phyloP scores from a whole-genome alignment of 1,284 basidiomycete genomes.

The Waitea zeae region DNA sequence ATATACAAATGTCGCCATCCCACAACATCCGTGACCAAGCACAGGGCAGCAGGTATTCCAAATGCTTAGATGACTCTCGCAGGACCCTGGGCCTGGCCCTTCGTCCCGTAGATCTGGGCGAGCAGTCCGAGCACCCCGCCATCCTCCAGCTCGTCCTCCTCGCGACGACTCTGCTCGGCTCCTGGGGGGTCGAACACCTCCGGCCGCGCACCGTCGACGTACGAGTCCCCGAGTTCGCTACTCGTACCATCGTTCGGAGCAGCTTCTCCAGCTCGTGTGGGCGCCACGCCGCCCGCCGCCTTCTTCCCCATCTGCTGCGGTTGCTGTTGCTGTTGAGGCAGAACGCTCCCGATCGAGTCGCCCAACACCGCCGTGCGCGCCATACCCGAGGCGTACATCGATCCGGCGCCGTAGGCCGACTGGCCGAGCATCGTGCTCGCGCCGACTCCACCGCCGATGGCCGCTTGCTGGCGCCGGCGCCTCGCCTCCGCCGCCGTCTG shows the following conservation, averaged over 20 bases:
- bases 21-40: too few species aligned
- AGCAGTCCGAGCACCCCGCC: constrained; percentile 59
- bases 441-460: too few species aligned
- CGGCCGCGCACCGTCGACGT: constrained; percentile 31
- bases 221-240: constrained; percentile 49
- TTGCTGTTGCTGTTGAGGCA: constrained; percentile 8
- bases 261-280: constrained; percentile 27
- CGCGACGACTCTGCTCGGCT: too few species aligned
- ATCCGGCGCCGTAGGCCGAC: constrained; percentile 16
- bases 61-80: constrained; percentile 31
- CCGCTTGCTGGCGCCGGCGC: constrained; percentile 13
- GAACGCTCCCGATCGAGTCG: constrained; percentile 44
- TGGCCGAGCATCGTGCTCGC: constrained; percentile 11
- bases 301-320: constrained; percentile 5
- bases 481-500: constrained; percentile 33
- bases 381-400: constrained; percentile 25
- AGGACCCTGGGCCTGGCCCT: constrained; percentile 24
- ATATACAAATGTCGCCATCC: too few species aligned
- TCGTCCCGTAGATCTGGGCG: constrained; percentile 61
- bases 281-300: constrained; percentile 10
- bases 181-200: constrained; percentile 29
- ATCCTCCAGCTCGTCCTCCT: constrained; percentile 36
- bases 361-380: constrained; percentile 54
- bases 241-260: constrained; percentile 34
- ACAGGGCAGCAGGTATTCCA: too few species aligned